Base-by-base conservation (phyloP, 2,329 filamentous ascomycete species). In the Aspergillus fumigatiaffinis region DNA sequence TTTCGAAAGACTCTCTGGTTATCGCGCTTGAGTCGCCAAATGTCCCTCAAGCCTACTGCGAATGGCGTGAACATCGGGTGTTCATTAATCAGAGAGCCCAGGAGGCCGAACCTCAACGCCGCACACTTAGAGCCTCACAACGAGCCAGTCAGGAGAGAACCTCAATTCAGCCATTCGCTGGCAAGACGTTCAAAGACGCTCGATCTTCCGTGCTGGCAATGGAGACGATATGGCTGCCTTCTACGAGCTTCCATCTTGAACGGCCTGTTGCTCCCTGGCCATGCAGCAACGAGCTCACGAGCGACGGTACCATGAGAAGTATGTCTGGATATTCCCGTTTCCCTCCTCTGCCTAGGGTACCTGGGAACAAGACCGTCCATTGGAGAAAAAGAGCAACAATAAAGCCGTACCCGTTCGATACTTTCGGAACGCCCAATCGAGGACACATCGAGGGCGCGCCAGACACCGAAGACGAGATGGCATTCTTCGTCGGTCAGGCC, bases 281-380 rank as follows among this genome's bases (percentile, higher is more conserved):
- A 7, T 60, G 60, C 17, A 57, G 55, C 38, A 68, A 68, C 32
- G 71, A 73, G 54, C 64, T 69, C 55, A 68, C 67, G 54, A 66
- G 70, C 41, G 71, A 73, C 55, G 69, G 69, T 8, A 64, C 70
- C 21, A 64, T 70, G 53, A 56, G 70, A 25, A 62, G 58, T 46
- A 67, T 63, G 23, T 71, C 69, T 28, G 63, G 66, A 14, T 70
- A 67, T 53, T 62, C 62, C 25, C 63, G 70, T 12, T 73, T 71
- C 51, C 65, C 56, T 17, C 69, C 68, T 20, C 54, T 73, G 17
- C 71, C 71, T n/a, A 62, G 71, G 35, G 63, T 66, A 1, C 65
- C 65, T 5, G 65, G 66, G n/a, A 72, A 73, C 50, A 57, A 58
- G 14, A 72, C 68, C 4, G 69, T 69, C 17, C 66, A 64, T 51